A percentile compares a stretch with the other conserved stretches of the same genome.
phyloP scores from a whole-genome alignment of 2,329 filamentous ascomycete species.

The Neofusicoccum sp. region DNA sequence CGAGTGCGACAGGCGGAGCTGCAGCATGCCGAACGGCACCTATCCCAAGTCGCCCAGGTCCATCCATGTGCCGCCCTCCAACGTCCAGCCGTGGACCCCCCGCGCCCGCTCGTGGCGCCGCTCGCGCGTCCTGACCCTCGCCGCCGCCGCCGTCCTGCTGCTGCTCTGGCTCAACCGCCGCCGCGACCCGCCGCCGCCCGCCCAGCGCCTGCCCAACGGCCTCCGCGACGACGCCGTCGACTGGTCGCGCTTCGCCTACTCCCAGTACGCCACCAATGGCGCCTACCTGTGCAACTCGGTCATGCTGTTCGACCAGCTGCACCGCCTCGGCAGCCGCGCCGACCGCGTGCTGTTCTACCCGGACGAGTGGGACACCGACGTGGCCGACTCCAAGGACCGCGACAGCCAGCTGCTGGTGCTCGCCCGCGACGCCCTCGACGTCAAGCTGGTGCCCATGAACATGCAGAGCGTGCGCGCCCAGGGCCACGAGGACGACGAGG shows the following conservation, averaged over 20 bases:
- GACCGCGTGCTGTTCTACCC: conserved; percentile 48
- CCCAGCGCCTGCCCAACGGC: conserved; percentile 6
- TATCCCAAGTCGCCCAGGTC: conserved; percentile 16
- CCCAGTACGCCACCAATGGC: conserved; percentile 43
- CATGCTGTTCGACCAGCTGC: conserved; percentile 46
- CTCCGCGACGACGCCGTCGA: conserved; percentile 25
- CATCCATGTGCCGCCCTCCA: conserved; percentile 16
- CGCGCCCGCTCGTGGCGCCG: conserved; percentile 26
- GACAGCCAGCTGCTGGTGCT: conserved; percentile 49
- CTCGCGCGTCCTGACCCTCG: conserved; percentile 27
- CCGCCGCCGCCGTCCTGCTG: conserved; percentile 23
- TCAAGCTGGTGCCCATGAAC: conserved; percentile 49
- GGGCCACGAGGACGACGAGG: neutral
- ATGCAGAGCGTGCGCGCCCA: conserved; percentile 37
- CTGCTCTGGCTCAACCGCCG: conserved; percentile 8
- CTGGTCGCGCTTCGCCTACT: conserved; percentile 44
- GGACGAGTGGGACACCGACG: conserved; percentile 36
- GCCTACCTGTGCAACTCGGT: conserved; percentile 45
- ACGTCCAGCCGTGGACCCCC: conserved; percentile 12
- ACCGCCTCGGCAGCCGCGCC: conserved; percentile 43
- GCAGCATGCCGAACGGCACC: conserved; percentile 18
- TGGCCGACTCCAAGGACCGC: conserved; percentile 31
- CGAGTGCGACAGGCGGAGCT: neutral
- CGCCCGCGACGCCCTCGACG: conserved; percentile 51
- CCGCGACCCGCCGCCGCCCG: neutral